These are phyloP conservation scores for Tilletia horrida DNA, from an alignment of 1,284 basidiomycete genomes.

Conservation along the genomic window DNA sequence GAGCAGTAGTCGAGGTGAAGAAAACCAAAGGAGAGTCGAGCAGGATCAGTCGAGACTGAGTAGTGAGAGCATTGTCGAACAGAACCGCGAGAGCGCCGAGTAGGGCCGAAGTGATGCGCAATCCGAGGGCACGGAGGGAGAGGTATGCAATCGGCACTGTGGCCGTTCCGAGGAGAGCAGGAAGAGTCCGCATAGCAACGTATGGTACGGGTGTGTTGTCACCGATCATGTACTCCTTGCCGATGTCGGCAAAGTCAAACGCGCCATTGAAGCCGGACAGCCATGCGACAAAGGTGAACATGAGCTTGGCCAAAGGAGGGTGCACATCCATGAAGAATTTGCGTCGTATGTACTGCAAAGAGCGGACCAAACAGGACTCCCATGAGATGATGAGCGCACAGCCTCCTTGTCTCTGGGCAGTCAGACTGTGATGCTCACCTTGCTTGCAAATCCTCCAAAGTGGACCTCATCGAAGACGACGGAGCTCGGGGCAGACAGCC, in stretches of 20 bases:
- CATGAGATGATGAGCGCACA: too few species aligned
- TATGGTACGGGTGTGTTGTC: slow-evolving; percentile 71
- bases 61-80: slow-evolving; percentile 93
- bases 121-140: slow-evolving; percentile 85
- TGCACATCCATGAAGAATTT: slow-evolving; percentile 93
- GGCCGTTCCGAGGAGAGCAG: slow-evolving; percentile 81
- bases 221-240: slow-evolving; percentile 56
- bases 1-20: slow-evolving; percentile 86
- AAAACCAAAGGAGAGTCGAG: slow-evolving; percentile 96
- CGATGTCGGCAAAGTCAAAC: slow-evolving; percentile 96
- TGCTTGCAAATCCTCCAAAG: slow-evolving; percentile 65
- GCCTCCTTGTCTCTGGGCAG: too few species aligned
- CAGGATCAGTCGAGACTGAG: slow-evolving; percentile 92
- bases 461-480: slow-evolving; percentile 51
- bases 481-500: slow-evolving; percentile 12
- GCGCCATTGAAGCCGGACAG: slow-evolving; percentile 85
- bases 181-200: slow-evolving; percentile 89
- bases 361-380: background rate
- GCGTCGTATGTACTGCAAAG: slow-evolving; percentile 70
- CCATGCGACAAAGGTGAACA: slow-evolving; percentile 86
- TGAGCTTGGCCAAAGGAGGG: slow-evolving; percentile 85
- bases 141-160: slow-evolving; percentile 84
- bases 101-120: slow-evolving; percentile 76
- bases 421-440: slow-evolving; percentile 52
- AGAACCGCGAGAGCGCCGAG: slow-evolving; percentile 85